A percentile compares a stretch with the other conserved stretches of the same genome.
phyloP scores from a whole-genome alignment of 148 eudicot genomes.

The Rhododendron williamsianum region DNA sequence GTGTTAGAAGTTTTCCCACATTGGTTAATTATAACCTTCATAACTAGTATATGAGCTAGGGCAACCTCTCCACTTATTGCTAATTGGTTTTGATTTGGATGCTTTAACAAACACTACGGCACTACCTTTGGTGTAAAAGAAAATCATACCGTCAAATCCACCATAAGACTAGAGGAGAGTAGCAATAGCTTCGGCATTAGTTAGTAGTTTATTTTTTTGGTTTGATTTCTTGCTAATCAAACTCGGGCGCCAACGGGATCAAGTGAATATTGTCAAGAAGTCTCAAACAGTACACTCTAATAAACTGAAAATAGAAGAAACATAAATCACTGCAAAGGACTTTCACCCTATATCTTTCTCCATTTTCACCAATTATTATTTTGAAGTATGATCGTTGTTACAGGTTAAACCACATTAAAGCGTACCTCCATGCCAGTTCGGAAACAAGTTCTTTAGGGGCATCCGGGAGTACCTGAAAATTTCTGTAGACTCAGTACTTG shows the following conservation, averaged over 20 bases:
- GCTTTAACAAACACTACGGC: not conserved
- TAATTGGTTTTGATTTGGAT: too few relatives aligned
- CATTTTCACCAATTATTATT: not conserved
- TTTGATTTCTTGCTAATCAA: not conserved
- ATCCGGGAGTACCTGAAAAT: constrained; percentile 72
- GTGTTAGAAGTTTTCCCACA: too few relatives aligned
- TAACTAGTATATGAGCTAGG: too few relatives aligned
- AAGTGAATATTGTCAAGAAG: not conserved
- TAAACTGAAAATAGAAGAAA: not conserved
- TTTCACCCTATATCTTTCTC: not conserved
- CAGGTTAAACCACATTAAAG: constrained; percentile 2
- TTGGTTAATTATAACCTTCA: too few relatives aligned
- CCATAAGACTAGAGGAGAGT: not conserved
- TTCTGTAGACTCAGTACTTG: not conserved
- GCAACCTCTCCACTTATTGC: too few relatives aligned
- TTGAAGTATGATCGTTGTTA: not conserved
- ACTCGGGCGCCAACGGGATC: too few relatives aligned
- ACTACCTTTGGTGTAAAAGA: not conserved
- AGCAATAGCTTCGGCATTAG: not conserved
- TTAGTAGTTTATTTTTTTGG: not conserved
- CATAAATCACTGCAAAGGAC: not conserved
- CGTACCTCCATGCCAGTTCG: constrained; percentile 94
- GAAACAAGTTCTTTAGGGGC: constrained; percentile 92
- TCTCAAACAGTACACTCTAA: not conserved
- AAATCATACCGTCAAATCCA: not conserved